phyloP scores from a whole-genome alignment of 179 eudicot genomes.

The Nepenthes alata region DNA sequence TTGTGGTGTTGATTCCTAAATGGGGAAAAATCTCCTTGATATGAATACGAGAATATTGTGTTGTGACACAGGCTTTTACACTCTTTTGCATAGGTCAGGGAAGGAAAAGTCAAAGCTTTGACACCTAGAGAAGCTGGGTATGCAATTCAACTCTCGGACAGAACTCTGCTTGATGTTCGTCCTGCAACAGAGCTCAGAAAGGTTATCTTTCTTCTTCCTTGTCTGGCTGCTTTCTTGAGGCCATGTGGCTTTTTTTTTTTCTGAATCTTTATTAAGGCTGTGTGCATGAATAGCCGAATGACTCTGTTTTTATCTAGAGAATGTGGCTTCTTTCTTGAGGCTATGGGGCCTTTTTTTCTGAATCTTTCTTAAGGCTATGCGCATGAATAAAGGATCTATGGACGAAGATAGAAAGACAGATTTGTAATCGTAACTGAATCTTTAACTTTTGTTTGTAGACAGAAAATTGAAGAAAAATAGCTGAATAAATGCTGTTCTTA shows the following conservation, averaged over 20 bases:
- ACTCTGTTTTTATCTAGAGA: too few relatives aligned
- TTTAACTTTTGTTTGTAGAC: too few relatives aligned
- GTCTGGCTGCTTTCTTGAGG: conserved; percentile 3
- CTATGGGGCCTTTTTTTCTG: too few relatives aligned
- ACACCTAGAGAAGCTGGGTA: conserved; percentile 91
- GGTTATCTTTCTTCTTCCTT: conserved; percentile 24
- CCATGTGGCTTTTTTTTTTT: not conserved
- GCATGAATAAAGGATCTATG: too few relatives aligned
- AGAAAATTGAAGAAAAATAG: too few relatives aligned
- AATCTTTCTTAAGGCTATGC: too few relatives aligned
- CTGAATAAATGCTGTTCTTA: too few relatives aligned
- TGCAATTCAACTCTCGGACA: conserved; percentile 75
- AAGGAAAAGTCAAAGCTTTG: conserved; percentile 71
- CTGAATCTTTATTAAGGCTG: too few relatives aligned
- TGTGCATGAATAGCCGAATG: too few relatives aligned
- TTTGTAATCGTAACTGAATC: too few relatives aligned
- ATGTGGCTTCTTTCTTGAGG: too few relatives aligned
- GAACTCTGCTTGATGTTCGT: conserved; percentile 80
- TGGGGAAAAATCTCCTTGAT: conserved; percentile 2
- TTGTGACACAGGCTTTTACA: conserved; percentile 16
- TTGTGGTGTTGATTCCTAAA: not conserved
- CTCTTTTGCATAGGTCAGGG: conserved; percentile 54
- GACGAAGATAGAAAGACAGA: too few relatives aligned
- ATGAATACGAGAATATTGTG: conserved; percentile 12
- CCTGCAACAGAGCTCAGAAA: conserved; percentile 67